Evolutionary conservation across 129 eudicot genomes (phyloP).

Genomic region (Smallanthus sonchifolius): DNA sequence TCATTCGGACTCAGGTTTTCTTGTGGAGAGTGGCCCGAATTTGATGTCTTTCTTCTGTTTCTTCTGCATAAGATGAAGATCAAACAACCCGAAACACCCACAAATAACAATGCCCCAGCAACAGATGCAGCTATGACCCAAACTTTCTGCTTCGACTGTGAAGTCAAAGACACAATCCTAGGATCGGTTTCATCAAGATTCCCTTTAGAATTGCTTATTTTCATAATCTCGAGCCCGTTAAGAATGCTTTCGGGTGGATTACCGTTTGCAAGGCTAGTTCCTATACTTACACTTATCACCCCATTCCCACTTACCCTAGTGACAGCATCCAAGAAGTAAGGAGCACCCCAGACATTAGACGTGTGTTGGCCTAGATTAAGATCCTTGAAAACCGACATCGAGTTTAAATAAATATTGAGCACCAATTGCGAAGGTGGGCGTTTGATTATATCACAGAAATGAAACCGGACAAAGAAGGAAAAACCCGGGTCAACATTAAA

Average conservation of each 20-base stretch:
- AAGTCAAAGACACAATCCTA: slow-evolving; percentile 12
- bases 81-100: slow-evolving; percentile 28
- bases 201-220: slow-evolving; percentile 48
- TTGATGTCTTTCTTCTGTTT: slow-evolving; percentile 24
- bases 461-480: slow-evolving; percentile 59
- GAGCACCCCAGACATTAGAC: slow-evolving; percentile 41
- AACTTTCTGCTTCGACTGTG: slow-evolving; percentile 31
- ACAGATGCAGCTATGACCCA: slow-evolving; percentile 32
- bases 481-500: slow-evolving; percentile 53
- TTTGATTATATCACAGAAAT: slow-evolving; percentile 57
- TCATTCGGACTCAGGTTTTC: slow-evolving; percentile 13
- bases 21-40: neutral
- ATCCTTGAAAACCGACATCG: slow-evolving; percentile 33
- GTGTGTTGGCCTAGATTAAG: slow-evolving; percentile 37
- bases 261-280: slow-evolving; percentile 32
- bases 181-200: slow-evolving; percentile 34
- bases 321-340: slow-evolving; percentile 47
- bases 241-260: slow-evolving; percentile 54
- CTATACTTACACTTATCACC: slow-evolving; percentile 42
- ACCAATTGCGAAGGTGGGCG: slow-evolving; percentile 9
- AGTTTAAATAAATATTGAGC: slow-evolving; percentile 48
- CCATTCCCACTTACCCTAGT: slow-evolving; percentile 26
- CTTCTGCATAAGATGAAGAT: slow-evolving; percentile 35
- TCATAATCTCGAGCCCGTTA: slow-evolving; percentile 76
- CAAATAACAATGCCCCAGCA: slow-evolving; percentile 29